Evolutionary conservation across 768 basidiomycete genomes (phyloP).

Genomic region (Lentinula edodes): DNA sequence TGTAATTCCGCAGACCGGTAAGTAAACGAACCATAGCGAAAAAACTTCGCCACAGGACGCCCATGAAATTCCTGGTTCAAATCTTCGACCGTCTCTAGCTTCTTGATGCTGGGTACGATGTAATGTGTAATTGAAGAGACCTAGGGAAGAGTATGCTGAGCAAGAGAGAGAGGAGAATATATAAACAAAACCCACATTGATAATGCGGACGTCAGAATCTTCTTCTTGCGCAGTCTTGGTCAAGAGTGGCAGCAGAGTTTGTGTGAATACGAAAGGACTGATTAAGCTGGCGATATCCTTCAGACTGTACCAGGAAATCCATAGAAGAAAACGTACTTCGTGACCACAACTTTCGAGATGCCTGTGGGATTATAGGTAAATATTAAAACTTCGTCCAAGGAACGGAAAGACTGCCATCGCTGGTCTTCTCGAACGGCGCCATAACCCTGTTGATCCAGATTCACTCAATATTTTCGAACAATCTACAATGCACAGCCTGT

Average conservation of each 20-base stretch:
- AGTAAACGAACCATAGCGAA: conserved; percentile 2
- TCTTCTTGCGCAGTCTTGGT: conserved; percentile 17
- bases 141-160: background rate
- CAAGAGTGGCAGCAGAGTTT: conserved; percentile 24
- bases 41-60: conserved; percentile 1
- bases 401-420: background rate
- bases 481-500: too few species aligned
- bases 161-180: background rate
- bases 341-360: background rate
- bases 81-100: conserved; percentile 13
- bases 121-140: conserved; percentile 8
- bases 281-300: conserved; percentile 17
- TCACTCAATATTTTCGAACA: too few species aligned
- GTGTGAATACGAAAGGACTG: conserved; percentile 20
- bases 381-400: too few species aligned
- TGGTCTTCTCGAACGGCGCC: background rate
- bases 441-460: background rate
- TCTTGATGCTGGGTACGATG: conserved; percentile 6
- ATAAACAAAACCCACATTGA: conserved; percentile 15
- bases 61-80: conserved; percentile 11
- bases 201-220: conserved; percentile 24
- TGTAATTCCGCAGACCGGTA: too few species aligned
- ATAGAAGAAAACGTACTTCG: background rate
- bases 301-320: background rate
- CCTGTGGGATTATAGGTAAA: background rate